Conservation (phyloP, 83 land plant genomes). For the Picea abies region DNA sequence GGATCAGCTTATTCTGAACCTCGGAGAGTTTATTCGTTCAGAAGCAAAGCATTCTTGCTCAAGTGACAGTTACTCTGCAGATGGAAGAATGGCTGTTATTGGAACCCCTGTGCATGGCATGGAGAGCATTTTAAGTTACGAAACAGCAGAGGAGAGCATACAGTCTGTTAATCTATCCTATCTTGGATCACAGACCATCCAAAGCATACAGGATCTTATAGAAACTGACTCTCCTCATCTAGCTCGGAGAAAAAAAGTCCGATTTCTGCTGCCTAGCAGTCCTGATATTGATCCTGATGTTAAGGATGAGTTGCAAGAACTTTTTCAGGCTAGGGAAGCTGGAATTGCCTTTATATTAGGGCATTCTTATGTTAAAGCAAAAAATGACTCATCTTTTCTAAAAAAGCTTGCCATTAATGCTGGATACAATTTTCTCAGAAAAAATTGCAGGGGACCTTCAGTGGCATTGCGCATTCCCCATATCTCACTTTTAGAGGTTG, state of each 20-base stretch:
- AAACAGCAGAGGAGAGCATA: slow-evolving; percentile 17
- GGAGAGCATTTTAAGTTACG: not conserved
- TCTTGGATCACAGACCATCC: slow-evolving; percentile 3
- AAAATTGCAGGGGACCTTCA: slow-evolving; percentile 57
- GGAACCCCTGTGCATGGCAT: not conserved
- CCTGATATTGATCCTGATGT: slow-evolving; percentile 30
- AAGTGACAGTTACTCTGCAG: slow-evolving; percentile 5
- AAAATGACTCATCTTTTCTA: slow-evolving; percentile 47
- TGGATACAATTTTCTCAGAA: slow-evolving; percentile 52
- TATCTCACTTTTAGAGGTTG: slow-evolving; percentile 62
- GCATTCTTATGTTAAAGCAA: slow-evolving; percentile 57
- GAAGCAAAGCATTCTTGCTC: slow-evolving; percentile 18
- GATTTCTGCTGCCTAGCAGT: slow-evolving; percentile 32
- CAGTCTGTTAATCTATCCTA: not conserved
- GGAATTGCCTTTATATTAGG: slow-evolving; percentile 62
- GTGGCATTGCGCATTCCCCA: slow-evolving; percentile 55
- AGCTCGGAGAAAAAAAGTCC: slow-evolving; percentile 25
- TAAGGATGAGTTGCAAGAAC: slow-evolving; percentile 49
- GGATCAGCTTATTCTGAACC: slow-evolving; percentile 39
- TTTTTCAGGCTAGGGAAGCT: slow-evolving; percentile 42
- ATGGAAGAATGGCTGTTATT: slow-evolving; percentile 14
- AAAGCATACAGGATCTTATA: slow-evolving; percentile 3
- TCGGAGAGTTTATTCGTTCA: slow-evolving; percentile 60
- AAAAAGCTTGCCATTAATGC: slow-evolving; percentile 50
- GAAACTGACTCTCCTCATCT: slow-evolving; percentile 1